Conservation (phyloP, 148 eudicot genomes). For the Amaranthus cruentus region DNA sequence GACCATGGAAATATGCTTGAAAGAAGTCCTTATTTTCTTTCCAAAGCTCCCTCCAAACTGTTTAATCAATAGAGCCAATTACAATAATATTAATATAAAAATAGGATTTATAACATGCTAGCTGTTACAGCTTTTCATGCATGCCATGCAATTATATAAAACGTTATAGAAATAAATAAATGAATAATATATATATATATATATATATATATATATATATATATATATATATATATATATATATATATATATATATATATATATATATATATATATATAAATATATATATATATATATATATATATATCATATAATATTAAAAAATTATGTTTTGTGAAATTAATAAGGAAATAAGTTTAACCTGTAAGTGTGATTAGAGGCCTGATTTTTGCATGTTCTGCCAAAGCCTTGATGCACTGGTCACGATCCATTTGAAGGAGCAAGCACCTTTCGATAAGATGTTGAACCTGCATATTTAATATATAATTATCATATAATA, state of each 20-base stretch:
- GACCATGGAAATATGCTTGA: constrained; percentile 44
- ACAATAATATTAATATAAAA: background rate
- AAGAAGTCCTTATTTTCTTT: constrained; percentile 65
- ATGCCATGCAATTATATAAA: constrained; percentile 17
- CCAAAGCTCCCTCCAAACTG: constrained; percentile 71
- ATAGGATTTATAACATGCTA: background rate
- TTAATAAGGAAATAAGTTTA: background rate
- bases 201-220: no score
- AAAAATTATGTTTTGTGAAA: background rate
- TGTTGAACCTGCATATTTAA: constrained; percentile 53
- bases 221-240: no score
- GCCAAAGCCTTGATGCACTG: constrained; percentile 69
- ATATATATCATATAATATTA: background rate
- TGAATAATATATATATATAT: background rate
- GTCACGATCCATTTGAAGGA: constrained; percentile 58
- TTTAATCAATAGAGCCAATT: background rate
- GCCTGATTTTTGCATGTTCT: constrained; percentile 54
- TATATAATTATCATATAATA: background rate
- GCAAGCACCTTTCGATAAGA: constrained; percentile 74
- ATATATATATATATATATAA: background rate
- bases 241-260: background rate
- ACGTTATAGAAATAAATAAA: background rate
- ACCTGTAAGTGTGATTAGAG: constrained; percentile 67
- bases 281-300: background rate
- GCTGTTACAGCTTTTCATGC: constrained; percentile 13